Conservation (phyloP, 2,329 filamentous ascomycete genomes). For the Stagonosporopsis cucurbitacearum region DNA sequence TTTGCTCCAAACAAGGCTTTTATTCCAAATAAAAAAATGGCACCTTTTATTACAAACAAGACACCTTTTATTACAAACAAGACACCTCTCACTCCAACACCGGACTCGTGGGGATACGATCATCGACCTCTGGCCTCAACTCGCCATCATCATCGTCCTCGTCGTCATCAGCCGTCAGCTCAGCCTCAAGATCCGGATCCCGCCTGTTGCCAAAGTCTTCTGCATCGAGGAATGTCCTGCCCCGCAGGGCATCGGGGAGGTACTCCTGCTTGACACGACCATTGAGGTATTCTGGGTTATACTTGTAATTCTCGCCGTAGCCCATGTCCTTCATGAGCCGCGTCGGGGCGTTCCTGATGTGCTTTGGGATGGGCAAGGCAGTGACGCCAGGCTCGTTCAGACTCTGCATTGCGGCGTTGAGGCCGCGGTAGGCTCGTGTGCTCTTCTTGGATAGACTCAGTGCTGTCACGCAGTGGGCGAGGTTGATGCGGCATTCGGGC, state of each 20-base stretch:
- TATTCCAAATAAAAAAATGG: no score
- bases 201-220: slow-evolving; percentile 78
- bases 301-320: slow-evolving; percentile 92
- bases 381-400: slow-evolving; percentile 84
- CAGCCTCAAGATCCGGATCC: slow-evolving; percentile 58
- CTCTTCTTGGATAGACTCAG: slow-evolving; percentile 83
- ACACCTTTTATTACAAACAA: no score
- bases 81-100: slow-evolving; percentile 2
- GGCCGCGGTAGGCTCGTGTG: slow-evolving; percentile 80
- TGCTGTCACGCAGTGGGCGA: slow-evolving; percentile 86
- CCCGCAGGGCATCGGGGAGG: slow-evolving; percentile 77
- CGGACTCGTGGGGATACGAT: slow-evolving; percentile 18
- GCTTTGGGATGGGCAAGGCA: slow-evolving; percentile 80
- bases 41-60: no score
- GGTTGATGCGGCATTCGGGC: slow-evolving; percentile 90
- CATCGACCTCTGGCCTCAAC: slow-evolving; percentile 35
- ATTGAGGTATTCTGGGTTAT: slow-evolving; percentile 87
- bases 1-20: not conserved
- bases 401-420: slow-evolving; percentile 81
- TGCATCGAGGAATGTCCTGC: slow-evolving; percentile 78
- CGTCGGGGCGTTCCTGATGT: slow-evolving; percentile 91
- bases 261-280: slow-evolving; percentile 88
- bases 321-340: slow-evolving; percentile 91
- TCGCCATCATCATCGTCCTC: slow-evolving; percentile 36
- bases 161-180: slow-evolving; percentile 3